A percentile compares a stretch with the other conserved stretches of the same genome.
Conservation (phyloP, 164 flowering plant genomes). For the Annona cherimola region DNA sequence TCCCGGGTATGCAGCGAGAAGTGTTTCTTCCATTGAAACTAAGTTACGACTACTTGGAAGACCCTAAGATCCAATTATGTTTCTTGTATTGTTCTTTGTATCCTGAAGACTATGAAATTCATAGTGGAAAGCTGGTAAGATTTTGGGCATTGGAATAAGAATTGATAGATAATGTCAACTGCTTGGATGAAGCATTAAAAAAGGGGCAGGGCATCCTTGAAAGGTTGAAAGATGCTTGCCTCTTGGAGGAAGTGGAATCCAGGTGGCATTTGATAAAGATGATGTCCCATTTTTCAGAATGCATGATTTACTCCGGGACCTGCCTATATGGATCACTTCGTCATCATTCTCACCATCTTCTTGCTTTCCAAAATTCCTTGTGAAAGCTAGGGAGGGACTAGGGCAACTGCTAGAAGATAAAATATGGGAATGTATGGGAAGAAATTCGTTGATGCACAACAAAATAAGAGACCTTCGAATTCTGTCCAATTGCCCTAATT, state of each 20-base stretch:
- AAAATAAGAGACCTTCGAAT: neutral
- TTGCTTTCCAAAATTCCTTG: neutral
- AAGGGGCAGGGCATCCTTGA: neutral
- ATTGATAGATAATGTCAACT: neutral
- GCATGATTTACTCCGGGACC: constrained; percentile 2
- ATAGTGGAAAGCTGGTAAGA: neutral
- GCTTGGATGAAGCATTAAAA: neutral
- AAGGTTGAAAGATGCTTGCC: constrained; percentile 1
- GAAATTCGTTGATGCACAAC: neutral
- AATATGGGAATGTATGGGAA: neutral
- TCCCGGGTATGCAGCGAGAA: constrained; percentile 6
- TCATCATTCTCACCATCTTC: neutral
- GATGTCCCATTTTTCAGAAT: neutral
- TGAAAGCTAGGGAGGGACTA: neutral
- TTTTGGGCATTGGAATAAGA: constrained; percentile 1
- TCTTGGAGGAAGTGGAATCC: constrained; percentile 5
- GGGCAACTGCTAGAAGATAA: neutral
- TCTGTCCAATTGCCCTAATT: neutral
- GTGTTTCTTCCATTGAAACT: constrained; percentile 6
- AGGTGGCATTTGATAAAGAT: neutral
- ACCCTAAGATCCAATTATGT: neutral
- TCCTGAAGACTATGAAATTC: constrained; percentile 6
- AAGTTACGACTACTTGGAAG: constrained; percentile 5
- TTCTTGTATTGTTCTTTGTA: constrained; percentile 12
- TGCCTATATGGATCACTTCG: constrained; percentile 1